Conservation (phyloP, 2,329 filamentous ascomycete genomes). For the Fusarium cyanostomum region DNA sequence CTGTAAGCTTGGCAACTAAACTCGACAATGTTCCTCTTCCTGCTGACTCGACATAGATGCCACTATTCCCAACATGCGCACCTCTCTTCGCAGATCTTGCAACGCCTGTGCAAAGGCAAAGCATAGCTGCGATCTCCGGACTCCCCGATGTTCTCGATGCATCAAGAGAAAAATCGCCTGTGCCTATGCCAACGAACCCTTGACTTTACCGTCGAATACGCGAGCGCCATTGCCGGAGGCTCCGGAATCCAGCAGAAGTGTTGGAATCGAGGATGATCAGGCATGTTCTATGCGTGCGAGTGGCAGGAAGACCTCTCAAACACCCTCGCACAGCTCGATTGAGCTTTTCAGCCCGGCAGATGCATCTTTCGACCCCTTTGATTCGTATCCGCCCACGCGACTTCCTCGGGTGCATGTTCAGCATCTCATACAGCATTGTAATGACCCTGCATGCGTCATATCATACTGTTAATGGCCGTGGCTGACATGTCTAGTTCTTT, state of each 20-base stretch:
- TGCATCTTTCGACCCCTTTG: conserved; percentile 62
- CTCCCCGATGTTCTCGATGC: conserved; percentile 65
- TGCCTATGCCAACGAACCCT: conserved; percentile 64
- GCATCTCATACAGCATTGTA: conserved; percentile 65
- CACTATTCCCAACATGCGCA: conserved; percentile 55
- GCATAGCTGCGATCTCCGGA: conserved; percentile 63
- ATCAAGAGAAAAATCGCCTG: conserved; percentile 58
- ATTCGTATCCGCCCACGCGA: conserved; percentile 63
- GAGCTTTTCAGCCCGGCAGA: conserved; percentile 39
- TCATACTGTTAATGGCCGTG: neutral
- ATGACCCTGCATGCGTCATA: conserved; percentile 17
- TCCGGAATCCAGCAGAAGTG: conserved; percentile 1
- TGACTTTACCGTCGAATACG: conserved; percentile 41
- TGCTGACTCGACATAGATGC: neutral
- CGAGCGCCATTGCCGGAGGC: conserved; percentile 8
- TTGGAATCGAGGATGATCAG: neutral
- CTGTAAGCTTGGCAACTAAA: neutral
- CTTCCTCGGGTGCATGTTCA: conserved; percentile 62
- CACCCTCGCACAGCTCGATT: conserved; percentile 1
- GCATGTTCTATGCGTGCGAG: neutral
- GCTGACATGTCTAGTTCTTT: conserved; percentile 55
- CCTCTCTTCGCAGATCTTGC: conserved; percentile 66
- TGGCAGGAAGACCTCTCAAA: neutral
- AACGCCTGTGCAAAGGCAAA: conserved; percentile 65
- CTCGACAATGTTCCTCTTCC: neutral